These are phyloP conservation scores for Populus davidiana DNA, from an alignment of 345 rosid species.

Conservation along the genomic window DNA sequence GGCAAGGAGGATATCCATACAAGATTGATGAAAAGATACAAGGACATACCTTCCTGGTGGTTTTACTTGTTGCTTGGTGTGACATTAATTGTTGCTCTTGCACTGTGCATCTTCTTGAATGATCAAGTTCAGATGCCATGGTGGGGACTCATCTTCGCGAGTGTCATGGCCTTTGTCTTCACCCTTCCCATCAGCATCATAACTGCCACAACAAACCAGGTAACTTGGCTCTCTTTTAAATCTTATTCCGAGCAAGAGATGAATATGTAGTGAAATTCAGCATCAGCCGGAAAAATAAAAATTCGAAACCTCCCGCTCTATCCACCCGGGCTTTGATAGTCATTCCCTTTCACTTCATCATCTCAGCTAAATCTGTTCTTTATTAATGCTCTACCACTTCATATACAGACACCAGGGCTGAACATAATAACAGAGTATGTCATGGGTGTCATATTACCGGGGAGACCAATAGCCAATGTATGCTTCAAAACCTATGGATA, in stretches of 20 bases:
- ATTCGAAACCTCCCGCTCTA: background rate
- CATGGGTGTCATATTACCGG: conserved; percentile 81
- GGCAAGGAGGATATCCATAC: conserved; percentile 84
- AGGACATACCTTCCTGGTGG: conserved; percentile 94
- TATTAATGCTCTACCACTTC: conserved; percentile 3
- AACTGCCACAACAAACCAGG: conserved; percentile 93
- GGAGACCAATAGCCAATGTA: conserved; percentile 86
- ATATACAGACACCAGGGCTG: conserved; percentile 71
- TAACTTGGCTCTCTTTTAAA: conserved; percentile 12
- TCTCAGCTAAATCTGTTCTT: background rate
- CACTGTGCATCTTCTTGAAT: conserved; percentile 60
- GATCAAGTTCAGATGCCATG: conserved; percentile 90
- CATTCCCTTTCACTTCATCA: background rate
- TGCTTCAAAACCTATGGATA: conserved; percentile 89
- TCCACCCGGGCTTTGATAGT: background rate
- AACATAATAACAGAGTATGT: conserved; percentile 87
- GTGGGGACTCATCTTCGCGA: conserved; percentile 87
- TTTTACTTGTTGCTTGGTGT: conserved; percentile 49
- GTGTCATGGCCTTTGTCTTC: conserved; percentile 68
- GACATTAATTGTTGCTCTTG: conserved; percentile 52
- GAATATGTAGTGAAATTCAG: too few species aligned
- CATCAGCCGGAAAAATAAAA: background rate
- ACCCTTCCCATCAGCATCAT: conserved; percentile 86
- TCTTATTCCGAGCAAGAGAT: background rate
- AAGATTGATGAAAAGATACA: conserved; percentile 65